These are phyloP conservation scores for Fusarium sp. DNA, from an alignment of 2,329 filamentous ascomycete species.

Conservation along the genomic window DNA sequence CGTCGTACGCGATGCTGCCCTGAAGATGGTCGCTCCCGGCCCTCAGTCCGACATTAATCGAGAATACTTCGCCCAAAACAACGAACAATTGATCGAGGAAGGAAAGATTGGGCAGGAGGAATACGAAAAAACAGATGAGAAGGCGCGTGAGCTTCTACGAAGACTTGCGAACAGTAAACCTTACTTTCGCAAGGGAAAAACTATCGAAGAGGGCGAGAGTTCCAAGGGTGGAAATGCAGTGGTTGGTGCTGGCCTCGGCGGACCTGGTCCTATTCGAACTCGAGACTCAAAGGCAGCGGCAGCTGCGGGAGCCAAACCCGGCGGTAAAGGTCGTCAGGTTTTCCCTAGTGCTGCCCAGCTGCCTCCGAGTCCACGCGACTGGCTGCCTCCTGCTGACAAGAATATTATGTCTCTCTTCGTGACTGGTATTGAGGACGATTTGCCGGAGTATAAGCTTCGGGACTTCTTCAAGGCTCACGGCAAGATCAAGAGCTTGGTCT, in stretches of 20 bases:
- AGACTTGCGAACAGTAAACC: constrained; percentile 91
- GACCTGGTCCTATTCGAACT: constrained; percentile 82
- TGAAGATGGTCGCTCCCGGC: constrained; percentile 97
- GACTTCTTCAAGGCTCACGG: constrained; percentile 91
- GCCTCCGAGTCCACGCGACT: constrained; percentile 86
- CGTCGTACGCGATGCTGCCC: constrained; percentile 90
- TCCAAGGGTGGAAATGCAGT: constrained; percentile 59
- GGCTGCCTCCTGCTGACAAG: constrained; percentile 81
- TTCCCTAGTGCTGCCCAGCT: constrained; percentile 79
- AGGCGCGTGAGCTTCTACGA: constrained; percentile 87
- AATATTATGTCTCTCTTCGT: constrained; percentile 95
- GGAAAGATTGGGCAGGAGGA: constrained; percentile 86
- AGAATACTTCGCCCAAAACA: constrained; percentile 97
- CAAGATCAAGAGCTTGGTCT: constrained; percentile 90
- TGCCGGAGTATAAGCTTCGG: constrained; percentile 91
- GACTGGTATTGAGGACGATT: constrained; percentile 94
- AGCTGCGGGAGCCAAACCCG: constrained; percentile 61
- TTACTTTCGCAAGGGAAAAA: constrained; percentile 89
- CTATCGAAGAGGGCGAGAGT: constrained; percentile 66
- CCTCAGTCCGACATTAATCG: constrained; percentile 93
- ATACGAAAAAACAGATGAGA: constrained; percentile 97
- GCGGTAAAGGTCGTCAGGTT: constrained; percentile 60
- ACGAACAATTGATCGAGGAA: constrained; percentile 94
- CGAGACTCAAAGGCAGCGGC: constrained; percentile 68
- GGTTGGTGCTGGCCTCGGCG: constrained; percentile 68